Evolutionary conservation across 2,329 filamentous ascomycete species (phyloP).

Genomic region (Diplodia mutila): DNA sequence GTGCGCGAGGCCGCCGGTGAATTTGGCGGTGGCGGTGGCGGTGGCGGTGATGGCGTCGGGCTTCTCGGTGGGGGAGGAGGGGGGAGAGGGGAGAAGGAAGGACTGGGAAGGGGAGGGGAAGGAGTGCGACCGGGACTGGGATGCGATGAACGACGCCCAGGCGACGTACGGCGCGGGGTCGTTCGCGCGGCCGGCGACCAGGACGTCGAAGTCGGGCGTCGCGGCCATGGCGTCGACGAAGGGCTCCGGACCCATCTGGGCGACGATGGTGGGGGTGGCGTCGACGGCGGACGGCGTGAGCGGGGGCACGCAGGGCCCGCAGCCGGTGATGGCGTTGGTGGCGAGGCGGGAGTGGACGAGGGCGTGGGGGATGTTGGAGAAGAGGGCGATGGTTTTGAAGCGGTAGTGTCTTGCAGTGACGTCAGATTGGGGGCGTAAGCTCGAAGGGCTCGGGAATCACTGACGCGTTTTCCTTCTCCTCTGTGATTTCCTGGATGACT

Average conservation of each 20-base stretch:
- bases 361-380: not conserved
- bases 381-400: not conserved
- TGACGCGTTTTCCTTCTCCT: not conserved
- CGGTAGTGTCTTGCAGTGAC: not conserved
- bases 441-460: too few relatives aligned
- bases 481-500: constrained; percentile 11
- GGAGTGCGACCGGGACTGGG: too few relatives aligned
- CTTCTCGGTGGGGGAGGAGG: too few relatives aligned
- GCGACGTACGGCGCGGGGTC: constrained; percentile 35
- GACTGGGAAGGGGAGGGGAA: too few relatives aligned
- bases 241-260: constrained; percentile 54
- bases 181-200: constrained; percentile 51
- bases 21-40: too few relatives aligned
- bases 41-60: too few relatives aligned
- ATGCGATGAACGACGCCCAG: constrained; percentile 29
- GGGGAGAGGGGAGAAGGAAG: too few relatives aligned
- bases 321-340: not conserved
- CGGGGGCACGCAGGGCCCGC: not conserved
- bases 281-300: constrained; percentile 42
- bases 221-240: constrained; percentile 49
- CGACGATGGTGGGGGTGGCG: constrained; percentile 44
- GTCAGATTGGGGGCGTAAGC: too few relatives aligned
- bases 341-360: not conserved
- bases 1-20: constrained; percentile 36
- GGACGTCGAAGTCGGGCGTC: constrained; percentile 50